These are phyloP conservation scores for Phytopythium mirpurense DNA, from an alignment of 352 stramenopile genomes.

Conservation along the genomic window DNA sequence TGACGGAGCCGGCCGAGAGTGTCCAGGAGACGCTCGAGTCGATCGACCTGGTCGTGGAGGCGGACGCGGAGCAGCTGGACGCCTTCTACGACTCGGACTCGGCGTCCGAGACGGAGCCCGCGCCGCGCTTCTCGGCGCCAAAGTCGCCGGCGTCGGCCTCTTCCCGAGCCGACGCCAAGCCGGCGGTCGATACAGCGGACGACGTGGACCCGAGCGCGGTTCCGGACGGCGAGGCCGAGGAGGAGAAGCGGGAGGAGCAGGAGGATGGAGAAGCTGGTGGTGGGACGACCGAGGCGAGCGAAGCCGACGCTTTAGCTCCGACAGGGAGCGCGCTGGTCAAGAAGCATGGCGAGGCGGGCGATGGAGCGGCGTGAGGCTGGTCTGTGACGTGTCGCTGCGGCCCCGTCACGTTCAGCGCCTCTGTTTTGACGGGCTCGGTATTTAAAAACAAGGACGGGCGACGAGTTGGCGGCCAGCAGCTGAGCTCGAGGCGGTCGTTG, in stretches of 20 bases:
- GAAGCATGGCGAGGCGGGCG: too few relatives aligned
- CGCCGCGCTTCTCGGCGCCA: slow-evolving; percentile 11
- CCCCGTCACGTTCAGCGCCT: too few relatives aligned
- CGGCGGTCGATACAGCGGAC: neutral
- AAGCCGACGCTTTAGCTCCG: neutral
- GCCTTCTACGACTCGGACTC: slow-evolving; percentile 72
- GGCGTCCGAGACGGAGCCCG: slow-evolving; percentile 21
- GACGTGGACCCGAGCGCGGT: slow-evolving; percentile 5
- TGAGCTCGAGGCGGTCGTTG: neutral
- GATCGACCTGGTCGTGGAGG: slow-evolving; percentile 64
- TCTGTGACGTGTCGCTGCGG: too few relatives aligned
- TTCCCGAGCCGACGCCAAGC: neutral
- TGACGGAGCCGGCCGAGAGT: slow-evolving; percentile 4
- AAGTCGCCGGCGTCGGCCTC: slow-evolving; percentile 7
- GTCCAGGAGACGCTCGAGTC: slow-evolving; percentile 54
- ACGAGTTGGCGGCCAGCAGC: too few relatives aligned
- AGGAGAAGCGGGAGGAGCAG: slow-evolving; percentile 12
- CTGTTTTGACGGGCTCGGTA: too few relatives aligned
- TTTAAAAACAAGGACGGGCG: too few relatives aligned
- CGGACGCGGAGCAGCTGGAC: slow-evolving; percentile 51
- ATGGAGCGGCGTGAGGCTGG: too few relatives aligned
- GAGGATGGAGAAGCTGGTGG: slow-evolving; percentile 19
- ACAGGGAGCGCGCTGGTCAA: too few relatives aligned
- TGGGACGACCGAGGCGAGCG: slow-evolving; percentile 34
- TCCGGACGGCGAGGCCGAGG: neutral